Evolutionary conservation across 108 stramenopile genomes (phyloP).

Genomic region (Craspedostauros australis): DNA sequence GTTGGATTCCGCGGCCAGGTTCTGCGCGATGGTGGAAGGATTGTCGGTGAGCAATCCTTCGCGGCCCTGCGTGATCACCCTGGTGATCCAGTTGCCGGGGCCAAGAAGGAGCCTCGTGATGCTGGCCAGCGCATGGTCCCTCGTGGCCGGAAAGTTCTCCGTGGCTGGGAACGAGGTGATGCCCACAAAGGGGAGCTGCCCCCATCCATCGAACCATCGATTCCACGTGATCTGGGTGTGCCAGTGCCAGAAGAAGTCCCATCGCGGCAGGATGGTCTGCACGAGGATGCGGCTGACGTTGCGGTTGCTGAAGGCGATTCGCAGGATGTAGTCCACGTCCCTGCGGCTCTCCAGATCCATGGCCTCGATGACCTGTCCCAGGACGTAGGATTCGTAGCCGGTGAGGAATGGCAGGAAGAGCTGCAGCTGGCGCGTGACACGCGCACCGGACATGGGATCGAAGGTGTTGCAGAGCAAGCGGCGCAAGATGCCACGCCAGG

Average conservation of each 20-base stretch:
- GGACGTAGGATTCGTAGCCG: conserved; percentile 20
- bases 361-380: conserved; percentile 25
- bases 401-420: conserved; percentile 23
- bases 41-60: conserved; percentile 15
- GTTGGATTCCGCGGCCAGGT: conserved; percentile 20
- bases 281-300: conserved; percentile 24
- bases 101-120: conserved; percentile 8
- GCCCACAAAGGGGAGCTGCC: conserved; percentile 12
- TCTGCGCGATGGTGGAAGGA: conserved; percentile 21
- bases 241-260: conserved; percentile 29
- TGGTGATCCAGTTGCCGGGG: conserved; percentile 11
- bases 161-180: conserved; percentile 22
- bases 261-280: conserved; percentile 6
- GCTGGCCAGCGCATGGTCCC: conserved; percentile 11
- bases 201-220: conserved; percentile 20
- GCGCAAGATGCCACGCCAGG: conserved; percentile 13
- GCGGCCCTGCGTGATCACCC: conserved; percentile 9
- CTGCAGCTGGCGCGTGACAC: conserved; percentile 19
- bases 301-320: conserved; percentile 25
- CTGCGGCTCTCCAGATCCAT: conserved; percentile 5
- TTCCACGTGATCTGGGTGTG: conserved; percentile 4
- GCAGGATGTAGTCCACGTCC: conserved; percentile 13
- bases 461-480: conserved; percentile 3
- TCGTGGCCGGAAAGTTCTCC: conserved; percentile 25
- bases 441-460: conserved; percentile 19